Percentiles rank a stretch among this genome's conserved stretches.
Evolutionary conservation across 345 rosid genomes (phyloP).

Genomic region (Gossypium stocksii): DNA sequence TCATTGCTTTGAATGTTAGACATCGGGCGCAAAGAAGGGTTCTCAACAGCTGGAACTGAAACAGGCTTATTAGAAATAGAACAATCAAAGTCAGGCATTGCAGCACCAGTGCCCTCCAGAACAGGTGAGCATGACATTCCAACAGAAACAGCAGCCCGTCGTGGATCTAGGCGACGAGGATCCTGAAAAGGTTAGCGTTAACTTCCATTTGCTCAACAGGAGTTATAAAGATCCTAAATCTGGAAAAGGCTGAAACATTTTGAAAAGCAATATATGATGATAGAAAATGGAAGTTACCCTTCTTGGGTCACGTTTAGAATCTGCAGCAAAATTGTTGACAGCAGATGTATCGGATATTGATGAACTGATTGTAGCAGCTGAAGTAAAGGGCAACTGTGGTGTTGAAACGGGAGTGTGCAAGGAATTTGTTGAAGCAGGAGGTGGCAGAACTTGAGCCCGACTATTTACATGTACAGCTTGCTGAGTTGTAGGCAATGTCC

Average conservation of each 20-base stretch:
- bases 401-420: constrained; percentile 26
- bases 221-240: background rate
- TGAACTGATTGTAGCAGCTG: constrained; percentile 35
- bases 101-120: constrained; percentile 42
- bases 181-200: constrained; percentile 54
- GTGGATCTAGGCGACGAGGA: constrained; percentile 97
- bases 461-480: constrained; percentile 38
- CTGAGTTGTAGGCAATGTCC: constrained; percentile 30
- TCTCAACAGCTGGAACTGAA: constrained; percentile 36
- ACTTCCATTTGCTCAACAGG: constrained; percentile 21
- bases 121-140: constrained; percentile 40
- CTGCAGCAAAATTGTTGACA: constrained; percentile 36
- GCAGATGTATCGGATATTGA: constrained; percentile 41
- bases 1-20: constrained; percentile 37
- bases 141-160: constrained; percentile 46
- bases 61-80: constrained; percentile 47
- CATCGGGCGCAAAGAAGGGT: constrained; percentile 29
- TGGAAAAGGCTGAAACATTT: background rate
- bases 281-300: constrained; percentile 51
- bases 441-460: constrained; percentile 41
- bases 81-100: constrained; percentile 44
- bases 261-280: constrained; percentile 13
- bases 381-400: constrained; percentile 36
- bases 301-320: constrained; percentile 90
- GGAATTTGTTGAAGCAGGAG: constrained; percentile 36